Conservation (phyloP, 768 basidiomycete genomes). For the Russula sp. region DNA sequence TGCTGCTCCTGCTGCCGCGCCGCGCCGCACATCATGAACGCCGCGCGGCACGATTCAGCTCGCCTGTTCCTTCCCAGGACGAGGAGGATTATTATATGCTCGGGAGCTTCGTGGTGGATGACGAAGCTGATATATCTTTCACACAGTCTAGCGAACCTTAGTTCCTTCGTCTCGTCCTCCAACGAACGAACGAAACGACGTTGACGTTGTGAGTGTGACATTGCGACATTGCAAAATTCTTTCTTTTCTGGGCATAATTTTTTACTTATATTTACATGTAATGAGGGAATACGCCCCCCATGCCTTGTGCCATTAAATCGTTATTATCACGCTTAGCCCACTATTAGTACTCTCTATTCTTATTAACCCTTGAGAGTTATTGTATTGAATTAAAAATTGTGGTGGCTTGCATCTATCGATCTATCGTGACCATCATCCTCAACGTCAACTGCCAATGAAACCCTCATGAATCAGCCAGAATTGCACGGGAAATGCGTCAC, state of each 20-base stretch:
- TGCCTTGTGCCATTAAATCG: neutral
- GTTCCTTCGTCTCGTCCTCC: neutral
- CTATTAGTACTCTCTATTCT: neutral
- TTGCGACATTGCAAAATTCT: neutral
- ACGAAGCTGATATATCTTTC: constrained; percentile 67
- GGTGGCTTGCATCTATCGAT: neutral
- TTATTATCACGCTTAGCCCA: constrained; percentile 1
- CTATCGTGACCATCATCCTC: neutral
- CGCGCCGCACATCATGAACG: constrained; percentile 38
- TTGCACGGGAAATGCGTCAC: constrained; percentile 14
- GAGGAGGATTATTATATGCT: constrained; percentile 63
- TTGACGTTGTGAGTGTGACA: neutral
- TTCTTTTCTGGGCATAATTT: neutral
- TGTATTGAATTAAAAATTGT: neutral
- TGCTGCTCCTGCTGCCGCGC: constrained; percentile 10
- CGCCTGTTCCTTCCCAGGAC: constrained; percentile 52
- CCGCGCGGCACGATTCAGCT: constrained; percentile 48
- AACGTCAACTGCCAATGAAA: neutral
- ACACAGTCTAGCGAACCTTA: constrained; percentile 31
- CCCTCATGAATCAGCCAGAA: neutral
- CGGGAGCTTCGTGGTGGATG: constrained; percentile 79
- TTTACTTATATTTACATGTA: neutral
- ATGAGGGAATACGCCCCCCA: neutral
- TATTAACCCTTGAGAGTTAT: neutral
- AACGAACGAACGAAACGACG: neutral